Evolutionary conservation across 2,329 filamentous ascomycete species (phyloP).

Genomic region (Aureobasidium sp.): DNA sequence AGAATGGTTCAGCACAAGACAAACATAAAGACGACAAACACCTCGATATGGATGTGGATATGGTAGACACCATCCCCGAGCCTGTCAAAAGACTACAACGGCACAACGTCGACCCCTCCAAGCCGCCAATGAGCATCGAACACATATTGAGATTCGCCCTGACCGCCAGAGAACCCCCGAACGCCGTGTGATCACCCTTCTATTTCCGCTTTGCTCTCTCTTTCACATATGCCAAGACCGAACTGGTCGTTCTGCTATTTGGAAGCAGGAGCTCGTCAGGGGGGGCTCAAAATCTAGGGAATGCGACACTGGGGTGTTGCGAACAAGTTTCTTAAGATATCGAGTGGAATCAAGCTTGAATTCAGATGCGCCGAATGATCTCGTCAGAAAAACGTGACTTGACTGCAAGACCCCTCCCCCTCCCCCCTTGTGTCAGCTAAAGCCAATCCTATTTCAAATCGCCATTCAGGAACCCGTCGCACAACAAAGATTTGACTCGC

Average conservation of each 20-base stretch:
- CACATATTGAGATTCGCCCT: conserved; percentile 19
- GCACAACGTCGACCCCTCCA: conserved; percentile 19
- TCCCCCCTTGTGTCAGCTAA: background rate
- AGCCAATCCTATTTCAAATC: background rate
- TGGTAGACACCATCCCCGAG: conserved; percentile 35
- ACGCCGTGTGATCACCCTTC: background rate
- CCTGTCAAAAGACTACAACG: conserved; percentile 15
- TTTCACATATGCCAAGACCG: background rate
- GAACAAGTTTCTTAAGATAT: background rate
- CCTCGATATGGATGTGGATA: conserved; percentile 36
- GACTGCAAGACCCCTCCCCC: background rate
- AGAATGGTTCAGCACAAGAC: conserved; percentile 49
- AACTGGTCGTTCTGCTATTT: background rate
- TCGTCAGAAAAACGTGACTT: background rate
- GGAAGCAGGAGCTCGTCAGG: background rate
- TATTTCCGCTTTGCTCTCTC: background rate
- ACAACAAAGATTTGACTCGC: background rate
- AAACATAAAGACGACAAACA: conserved; percentile 37
- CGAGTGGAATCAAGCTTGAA: background rate
- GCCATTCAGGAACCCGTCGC: background rate
- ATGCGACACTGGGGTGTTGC: background rate
- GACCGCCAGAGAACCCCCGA: conserved; percentile 12
- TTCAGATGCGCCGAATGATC: background rate
- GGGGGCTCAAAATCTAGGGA: background rate
- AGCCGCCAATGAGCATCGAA: conserved; percentile 24